Evolutionary conservation across 2,329 filamentous ascomycete species (phyloP).

Genomic region (Penicillium hordei): DNA sequence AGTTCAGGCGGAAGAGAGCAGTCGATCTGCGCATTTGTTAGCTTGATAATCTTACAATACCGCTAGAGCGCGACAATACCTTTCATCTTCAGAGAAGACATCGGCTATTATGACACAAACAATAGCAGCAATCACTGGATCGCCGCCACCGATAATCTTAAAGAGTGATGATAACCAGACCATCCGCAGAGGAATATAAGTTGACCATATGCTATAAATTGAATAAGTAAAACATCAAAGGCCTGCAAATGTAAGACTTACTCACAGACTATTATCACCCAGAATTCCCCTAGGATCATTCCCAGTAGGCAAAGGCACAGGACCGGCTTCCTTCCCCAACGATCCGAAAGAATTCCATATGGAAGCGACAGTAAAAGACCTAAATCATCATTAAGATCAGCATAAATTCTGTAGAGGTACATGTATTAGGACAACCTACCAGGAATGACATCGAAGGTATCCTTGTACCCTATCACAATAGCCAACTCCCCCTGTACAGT

Average conservation of each 20-base stretch:
- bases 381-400: constrained; percentile 1
- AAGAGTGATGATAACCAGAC: constrained; percentile 28
- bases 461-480: constrained; percentile 30
- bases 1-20: constrained; percentile 23
- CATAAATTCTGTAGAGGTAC: no score
- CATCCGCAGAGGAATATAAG: constrained; percentile 26
- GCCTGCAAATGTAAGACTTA: background rate
- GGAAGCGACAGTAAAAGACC: constrained; percentile 30
- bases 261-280: constrained; percentile 32
- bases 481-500: constrained; percentile 34
- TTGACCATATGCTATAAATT: constrained; percentile 16
- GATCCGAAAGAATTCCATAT: constrained; percentile 32
- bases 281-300: constrained; percentile 23
- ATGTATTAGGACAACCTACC: constrained; percentile 9
- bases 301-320: constrained; percentile 25
- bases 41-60: background rate
- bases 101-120: constrained; percentile 29
- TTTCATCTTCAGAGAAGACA: constrained; percentile 30
- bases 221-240: background rate
- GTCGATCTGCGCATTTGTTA: constrained; percentile 19
- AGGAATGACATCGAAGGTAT: constrained; percentile 26
- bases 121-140: constrained; percentile 20
- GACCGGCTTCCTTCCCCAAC: constrained; percentile 29
- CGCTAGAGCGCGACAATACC: constrained; percentile 13
- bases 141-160: constrained; percentile 28